Evolutionary conservation across 2,329 filamentous ascomycete species (phyloP), one percentile per base, ranked within the genome.

Genomic region (Clarireedia homoeocarpa): DNA sequence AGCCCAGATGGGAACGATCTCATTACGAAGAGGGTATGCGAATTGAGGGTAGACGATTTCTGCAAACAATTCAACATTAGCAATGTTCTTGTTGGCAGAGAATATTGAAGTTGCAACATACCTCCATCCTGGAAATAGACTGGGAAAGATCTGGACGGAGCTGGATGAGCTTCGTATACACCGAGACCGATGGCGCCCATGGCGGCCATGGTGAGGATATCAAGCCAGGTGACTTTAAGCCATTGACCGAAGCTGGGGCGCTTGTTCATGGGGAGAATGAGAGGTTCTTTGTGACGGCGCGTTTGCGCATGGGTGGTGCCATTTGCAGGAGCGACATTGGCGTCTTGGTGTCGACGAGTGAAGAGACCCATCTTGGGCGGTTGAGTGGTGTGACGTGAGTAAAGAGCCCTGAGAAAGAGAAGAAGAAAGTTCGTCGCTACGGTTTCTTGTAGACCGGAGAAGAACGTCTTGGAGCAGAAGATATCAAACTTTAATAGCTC

Each of bases 1-100:
- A 1, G 80, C 75, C 81, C 82, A 88, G 65, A 87, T 88, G 24
- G 86, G 85, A 6, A 89, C 70, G 65, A 88, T 85, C 63, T 88
- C 84, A 46, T 84, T 80, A 58, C 86, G 82, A 24, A 87, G 70
- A 0, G 86, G 53, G 6, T 88, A 89, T 27, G 84, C 85, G 62
- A 88, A 88, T 58, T 88, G 67, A 0, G 86, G 86, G 61, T 84
- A 80, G 47, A 89, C 83, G 44, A 89, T 75, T 65, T 88, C 81
- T 30, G 27, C 6, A 9, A 12, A 30, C 7, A 9, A 30, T 30
- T 20, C 27, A 30, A 10, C 27, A 30, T 30, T 30, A 30, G 27
- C 27, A 3, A 30, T 30, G 27, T 30, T 30, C 27, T 30, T 30
- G 6, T 10, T 1, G 6, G 9, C 9, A 9, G 27, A 30, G 6